Evolutionary conservation across 805 yeast genomes (phyloP).

Genomic region (Schwanniomyces pseudopolymorphus): DNA sequence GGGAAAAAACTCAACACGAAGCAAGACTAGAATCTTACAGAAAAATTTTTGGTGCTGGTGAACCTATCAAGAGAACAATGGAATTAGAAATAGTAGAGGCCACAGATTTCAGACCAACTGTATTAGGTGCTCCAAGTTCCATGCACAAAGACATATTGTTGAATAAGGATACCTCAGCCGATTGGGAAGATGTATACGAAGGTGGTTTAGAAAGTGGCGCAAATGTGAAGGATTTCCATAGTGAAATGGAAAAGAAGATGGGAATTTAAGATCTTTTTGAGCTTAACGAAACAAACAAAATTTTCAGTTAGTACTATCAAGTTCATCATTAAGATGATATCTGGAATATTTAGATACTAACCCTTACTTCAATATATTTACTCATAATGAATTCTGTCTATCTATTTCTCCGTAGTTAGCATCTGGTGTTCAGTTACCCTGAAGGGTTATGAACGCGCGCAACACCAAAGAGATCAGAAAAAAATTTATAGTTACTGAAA

Average conservation of each 20-base stretch:
- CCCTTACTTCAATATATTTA: background rate
- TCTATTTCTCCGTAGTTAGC: background rate
- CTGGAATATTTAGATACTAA: background rate
- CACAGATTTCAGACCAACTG: conserved; percentile 66
- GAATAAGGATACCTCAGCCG: conserved; percentile 74
- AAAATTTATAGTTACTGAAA: background rate
- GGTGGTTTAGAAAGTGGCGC: conserved; percentile 48
- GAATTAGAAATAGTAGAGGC: conserved; percentile 69
- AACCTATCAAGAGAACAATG: conserved; percentile 89
- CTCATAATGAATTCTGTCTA: background rate
- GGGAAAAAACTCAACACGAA: conserved; percentile 77
- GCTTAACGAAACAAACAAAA: background rate
- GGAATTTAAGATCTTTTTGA: conserved; percentile 34
- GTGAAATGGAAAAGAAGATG: conserved; percentile 67
- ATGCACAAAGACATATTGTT: conserved; percentile 75
- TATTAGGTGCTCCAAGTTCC: conserved; percentile 57
- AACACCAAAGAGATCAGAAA: background rate
- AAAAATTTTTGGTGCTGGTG: conserved; percentile 87
- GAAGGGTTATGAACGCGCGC: background rate
- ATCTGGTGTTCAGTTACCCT: background rate
- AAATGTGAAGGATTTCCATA: conserved; percentile 57
- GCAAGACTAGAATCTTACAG: conserved; percentile 75
- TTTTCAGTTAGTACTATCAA: background rate
- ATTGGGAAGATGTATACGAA: conserved; percentile 91
- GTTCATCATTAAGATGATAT: background rate